Evolutionary conservation across 78 protist genomes (phyloP).

Genomic region (Chrysochromulina tobinii): DNA sequence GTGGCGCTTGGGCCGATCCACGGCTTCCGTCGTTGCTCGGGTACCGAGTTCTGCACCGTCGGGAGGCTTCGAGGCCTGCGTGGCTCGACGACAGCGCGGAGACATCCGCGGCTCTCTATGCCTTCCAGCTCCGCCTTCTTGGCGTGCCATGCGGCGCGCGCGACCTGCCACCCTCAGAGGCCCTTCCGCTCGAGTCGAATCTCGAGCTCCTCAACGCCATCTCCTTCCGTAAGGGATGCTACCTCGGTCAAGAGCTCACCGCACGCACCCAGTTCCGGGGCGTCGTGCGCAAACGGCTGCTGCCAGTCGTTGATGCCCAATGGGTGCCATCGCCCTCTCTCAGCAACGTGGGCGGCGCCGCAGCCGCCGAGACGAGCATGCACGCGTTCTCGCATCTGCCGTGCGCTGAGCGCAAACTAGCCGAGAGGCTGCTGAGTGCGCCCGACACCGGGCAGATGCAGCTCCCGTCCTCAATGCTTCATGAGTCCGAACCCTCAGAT

Average conservation of each 20-base stretch:
- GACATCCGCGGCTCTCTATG: background rate
- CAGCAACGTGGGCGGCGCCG: no score
- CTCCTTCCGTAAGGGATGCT: constrained; percentile 78
- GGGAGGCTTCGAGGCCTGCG: no score
- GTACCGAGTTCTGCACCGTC: background rate
- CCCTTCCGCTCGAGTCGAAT: constrained; percentile 68
- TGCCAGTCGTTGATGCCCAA: constrained; percentile 49
- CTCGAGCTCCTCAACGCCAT: constrained; percentile 70
- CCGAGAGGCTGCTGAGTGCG: background rate
- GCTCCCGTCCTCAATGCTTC: no score
- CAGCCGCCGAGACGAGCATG: background rate
- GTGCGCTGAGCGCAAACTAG: background rate
- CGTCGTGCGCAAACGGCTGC: constrained; percentile 66
- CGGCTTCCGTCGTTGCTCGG: background rate
- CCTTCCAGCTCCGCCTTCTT: background rate
- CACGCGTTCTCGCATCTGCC: background rate
- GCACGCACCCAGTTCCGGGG: constrained; percentile 71
- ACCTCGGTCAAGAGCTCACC: constrained; percentile 80
- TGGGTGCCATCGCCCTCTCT: background rate
- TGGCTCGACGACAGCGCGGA: background rate
- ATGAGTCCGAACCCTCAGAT: background rate
- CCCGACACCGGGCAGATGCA: background rate
- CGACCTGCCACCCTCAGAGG: background rate
- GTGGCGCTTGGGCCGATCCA: background rate
- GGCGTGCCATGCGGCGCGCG: background rate